Conservation (phyloP, 2,329 filamentous ascomycete genomes). For the Xylariaceae sp. region DNA sequence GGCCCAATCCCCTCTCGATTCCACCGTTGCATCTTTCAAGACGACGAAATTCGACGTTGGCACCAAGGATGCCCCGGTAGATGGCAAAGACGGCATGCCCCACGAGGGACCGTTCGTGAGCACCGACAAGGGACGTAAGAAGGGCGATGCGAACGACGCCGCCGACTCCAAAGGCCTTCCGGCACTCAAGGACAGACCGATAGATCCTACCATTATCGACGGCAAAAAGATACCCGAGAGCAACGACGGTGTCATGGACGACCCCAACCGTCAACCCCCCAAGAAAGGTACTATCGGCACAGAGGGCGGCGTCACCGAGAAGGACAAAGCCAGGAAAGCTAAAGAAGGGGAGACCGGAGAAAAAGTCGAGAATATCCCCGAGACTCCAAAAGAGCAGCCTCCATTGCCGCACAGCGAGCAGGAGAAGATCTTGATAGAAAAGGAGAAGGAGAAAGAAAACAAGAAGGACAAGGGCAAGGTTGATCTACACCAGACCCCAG, state of each 20-base stretch:
- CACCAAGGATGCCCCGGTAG: conserved; percentile 81
- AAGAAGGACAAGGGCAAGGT: conserved; percentile 49
- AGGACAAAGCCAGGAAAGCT: conserved; percentile 73
- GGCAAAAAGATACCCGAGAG: conserved; percentile 64
- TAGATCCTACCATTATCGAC: conserved; percentile 57
- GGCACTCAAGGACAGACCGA: conserved; percentile 52
- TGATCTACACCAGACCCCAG: conserved; percentile 38
- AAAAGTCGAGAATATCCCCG: conserved; percentile 74
- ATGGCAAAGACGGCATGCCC: conserved; percentile 91
- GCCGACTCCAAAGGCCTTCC: conserved; percentile 45
- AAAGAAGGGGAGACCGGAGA: conserved; percentile 67
- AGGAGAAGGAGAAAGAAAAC: conserved; percentile 44
- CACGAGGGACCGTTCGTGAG: conserved; percentile 83
- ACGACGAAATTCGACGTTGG: conserved; percentile 46
- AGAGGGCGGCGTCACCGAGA: conserved; percentile 86
- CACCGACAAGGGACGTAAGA: conserved; percentile 48
- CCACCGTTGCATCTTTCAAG: conserved; percentile 41
- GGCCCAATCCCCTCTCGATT: conserved; percentile 23
- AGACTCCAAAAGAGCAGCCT: conserved; percentile 82
- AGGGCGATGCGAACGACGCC: conserved; percentile 37
- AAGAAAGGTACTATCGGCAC: conserved; percentile 88
- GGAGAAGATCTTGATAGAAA: conserved; percentile 59
- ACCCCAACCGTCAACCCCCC: conserved; percentile 73
- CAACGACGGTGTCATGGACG: conserved; percentile 90
- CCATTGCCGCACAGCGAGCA: conserved; percentile 81